A percentile compares a stretch with the other conserved stretches of the same genome.
Evolutionary conservation across 2,329 filamentous ascomycete genomes (phyloP).

Genomic region (Ascochyta rabiei): DNA sequence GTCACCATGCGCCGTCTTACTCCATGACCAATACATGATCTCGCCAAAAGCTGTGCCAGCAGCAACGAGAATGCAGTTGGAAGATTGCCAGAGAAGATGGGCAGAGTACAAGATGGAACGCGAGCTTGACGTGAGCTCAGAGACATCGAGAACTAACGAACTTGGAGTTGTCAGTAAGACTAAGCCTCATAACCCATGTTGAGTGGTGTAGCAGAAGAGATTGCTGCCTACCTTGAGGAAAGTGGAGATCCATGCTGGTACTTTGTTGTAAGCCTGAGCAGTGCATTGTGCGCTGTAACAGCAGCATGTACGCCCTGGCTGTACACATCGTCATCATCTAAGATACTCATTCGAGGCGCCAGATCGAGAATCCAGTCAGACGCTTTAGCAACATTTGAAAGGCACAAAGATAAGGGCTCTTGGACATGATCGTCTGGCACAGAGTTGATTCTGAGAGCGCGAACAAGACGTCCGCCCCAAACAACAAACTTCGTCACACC

Average conservation of each 20-base stretch:
- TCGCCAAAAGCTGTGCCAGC: constrained; percentile 95
- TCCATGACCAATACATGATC: constrained; percentile 84
- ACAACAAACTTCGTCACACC: constrained; percentile 36
- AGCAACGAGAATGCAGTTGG: constrained; percentile 71
- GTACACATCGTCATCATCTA: constrained; percentile 14
- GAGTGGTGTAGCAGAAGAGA: too few species aligned
- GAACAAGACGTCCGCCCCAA: constrained; percentile 56
- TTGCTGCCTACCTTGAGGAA: constrained; percentile 12
- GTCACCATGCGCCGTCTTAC: constrained; percentile 35
- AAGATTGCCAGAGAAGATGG: constrained; percentile 67
- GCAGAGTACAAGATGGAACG: constrained; percentile 89
- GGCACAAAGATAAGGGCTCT: constrained; percentile 19
- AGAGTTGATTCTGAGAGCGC: constrained; percentile 43
- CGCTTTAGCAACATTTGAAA: constrained; percentile 31
- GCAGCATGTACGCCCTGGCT: constrained; percentile 30
- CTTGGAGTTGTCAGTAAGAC: constrained; percentile 12
- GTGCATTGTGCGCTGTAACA: constrained; percentile 87
- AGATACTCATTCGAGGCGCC: constrained; percentile 20
- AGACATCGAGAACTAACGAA: constrained; percentile 45
- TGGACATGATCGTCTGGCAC: constrained; percentile 31
- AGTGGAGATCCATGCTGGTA: constrained; percentile 4
- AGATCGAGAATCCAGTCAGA: constrained; percentile 49
- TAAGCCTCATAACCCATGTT: not conserved
- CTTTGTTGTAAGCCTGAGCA: constrained; percentile 59
- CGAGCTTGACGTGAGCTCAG: constrained; percentile 66